Base-by-base conservation (phyloP, 371 early-diverging fungal genomes). In the Syncephalastrum sp. region DNA sequence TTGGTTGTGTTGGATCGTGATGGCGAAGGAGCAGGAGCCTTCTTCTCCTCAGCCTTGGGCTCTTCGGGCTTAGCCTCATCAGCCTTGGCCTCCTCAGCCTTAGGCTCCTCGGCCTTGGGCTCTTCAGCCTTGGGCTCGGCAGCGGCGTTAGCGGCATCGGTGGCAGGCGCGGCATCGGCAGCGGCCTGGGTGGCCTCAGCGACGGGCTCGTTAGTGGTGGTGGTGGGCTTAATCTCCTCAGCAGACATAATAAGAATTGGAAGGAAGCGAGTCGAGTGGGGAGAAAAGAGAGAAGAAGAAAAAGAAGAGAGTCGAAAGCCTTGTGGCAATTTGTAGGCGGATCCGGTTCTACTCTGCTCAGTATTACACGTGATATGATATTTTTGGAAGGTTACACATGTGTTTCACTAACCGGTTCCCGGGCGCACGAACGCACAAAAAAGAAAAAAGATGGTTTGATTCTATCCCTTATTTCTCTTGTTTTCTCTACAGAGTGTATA, bases 1-100 rank as follows among this genome's bases (percentile, higher is more conserved):
- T 63, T 68, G 42, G 67, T 52, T 27, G 65, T 60, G 54, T 46
- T 59, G n/a, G 68, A 68, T 51, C 63, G 47, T n/a, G 68, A 57
- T 42, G 62, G 54, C 15, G 51, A 33, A 42, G 66, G 61, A 14
- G 58, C 43, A 42, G 66, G 66, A 6, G 53, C 25, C 17, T 44
- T 50, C 49, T 12, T 55, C 21, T 54, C 54, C 42, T 55, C 55
- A 55, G 54, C 45, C 25, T 56, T 56, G 13, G 57, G 17, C 16
- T 46, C 57, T 16, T 56, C 57, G 23, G 57, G 13, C 25, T 50
- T 27, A 10, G 24, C 16, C 38, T 50, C 13, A 16, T 25, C 29
- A 21, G 25, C 42, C 42, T 52, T 52, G 42, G 38, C 21, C 14
- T 42, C 38, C 8, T 33, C 38, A 48, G 56, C 16, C 29, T 56